Base-by-base conservation (phyloP, 1,284 basidiomycete genomes). In the Vanrija sp. region DNA sequence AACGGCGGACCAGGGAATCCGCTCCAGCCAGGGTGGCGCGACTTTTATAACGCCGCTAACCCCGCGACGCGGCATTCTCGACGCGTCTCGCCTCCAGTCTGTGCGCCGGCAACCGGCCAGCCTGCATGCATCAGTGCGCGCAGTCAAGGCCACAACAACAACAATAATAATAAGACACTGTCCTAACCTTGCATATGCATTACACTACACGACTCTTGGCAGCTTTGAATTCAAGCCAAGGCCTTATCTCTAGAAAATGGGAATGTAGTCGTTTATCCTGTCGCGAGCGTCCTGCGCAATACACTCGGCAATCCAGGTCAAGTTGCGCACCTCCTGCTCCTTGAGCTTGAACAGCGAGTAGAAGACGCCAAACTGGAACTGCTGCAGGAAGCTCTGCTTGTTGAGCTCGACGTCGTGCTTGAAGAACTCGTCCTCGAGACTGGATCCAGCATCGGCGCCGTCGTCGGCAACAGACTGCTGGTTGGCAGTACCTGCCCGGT, bases 291-390 rank as follows among this genome's bases (percentile, higher is more conserved):
- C 87, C 78, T 96, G 92, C 15, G 90, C 90, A 65, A 96, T 94
- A 75, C 92, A 96, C 79, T 96, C 93, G 51, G 92, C 90, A 75
- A 97, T 94, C 94, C 94, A 98, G 31, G 91, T 95, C 68, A 98
- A 76, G 71, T 91, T 97, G 64, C 96, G 80, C 61, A 98, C 94
- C 80, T 99, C 96, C 80, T 99, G 96, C 79, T 99, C 96, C 82
- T 98, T 98, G 73, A 98, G 80, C 79, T 96, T 97, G 77, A 95
- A 81, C 69, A 93, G 95, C 68, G 85, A 86, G 73, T 94, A 97
- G 75, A 97, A 97, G 37, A 94, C 84, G 35, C 86, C 88, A 67
- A 87, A 87, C 75, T 94, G 90, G 81, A 94, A 95, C 78, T 96
- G 93, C 77, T 95, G 93, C 69, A 97, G 75, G 80, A 96, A 97